A percentile compares a stretch with the other conserved stretches of the same genome.
Evolutionary conservation across 495 filamentous ascomycete species (phyloP).

Genomic region (Neurospora tetraspora): DNA sequence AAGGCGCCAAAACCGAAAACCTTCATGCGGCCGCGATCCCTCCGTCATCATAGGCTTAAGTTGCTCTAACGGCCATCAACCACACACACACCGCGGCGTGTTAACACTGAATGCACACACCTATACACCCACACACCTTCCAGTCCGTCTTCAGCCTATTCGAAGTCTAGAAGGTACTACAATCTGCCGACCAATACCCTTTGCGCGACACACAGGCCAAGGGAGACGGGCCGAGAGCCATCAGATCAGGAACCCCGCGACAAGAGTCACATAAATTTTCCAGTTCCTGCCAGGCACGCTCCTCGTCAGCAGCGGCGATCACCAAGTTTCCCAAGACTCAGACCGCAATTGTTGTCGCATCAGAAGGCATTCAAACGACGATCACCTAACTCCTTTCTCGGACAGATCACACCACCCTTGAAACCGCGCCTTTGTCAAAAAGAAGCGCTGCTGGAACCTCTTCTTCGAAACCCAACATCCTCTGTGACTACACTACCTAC

Average conservation of each 20-base stretch:
- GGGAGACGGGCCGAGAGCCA: background rate
- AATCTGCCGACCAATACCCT: background rate
- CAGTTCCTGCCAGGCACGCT: background rate
- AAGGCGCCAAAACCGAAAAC: background rate
- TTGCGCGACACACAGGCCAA: background rate
- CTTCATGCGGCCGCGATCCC: background rate
- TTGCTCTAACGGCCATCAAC: background rate
- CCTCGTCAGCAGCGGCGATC: background rate
- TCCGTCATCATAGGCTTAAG: background rate
- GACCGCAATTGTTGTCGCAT: background rate
- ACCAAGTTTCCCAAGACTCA: background rate
- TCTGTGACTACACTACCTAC: background rate
- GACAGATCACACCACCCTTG: background rate
- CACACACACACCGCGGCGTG: background rate
- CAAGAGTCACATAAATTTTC: background rate
- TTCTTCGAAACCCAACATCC: background rate
- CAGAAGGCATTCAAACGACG: background rate
- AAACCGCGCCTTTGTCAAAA: background rate
- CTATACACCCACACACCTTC: background rate
- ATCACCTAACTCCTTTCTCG: background rate
- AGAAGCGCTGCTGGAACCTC: background rate
- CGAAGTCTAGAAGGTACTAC: background rate
- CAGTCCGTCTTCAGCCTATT: background rate
- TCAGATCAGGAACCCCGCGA: background rate
- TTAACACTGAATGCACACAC: background rate